Percentiles rank a stretch among this genome's conserved stretches.
Evolutionary conservation across 148 eudicot species (phyloP).

Genomic region (Dianthus caryophyllus): DNA sequence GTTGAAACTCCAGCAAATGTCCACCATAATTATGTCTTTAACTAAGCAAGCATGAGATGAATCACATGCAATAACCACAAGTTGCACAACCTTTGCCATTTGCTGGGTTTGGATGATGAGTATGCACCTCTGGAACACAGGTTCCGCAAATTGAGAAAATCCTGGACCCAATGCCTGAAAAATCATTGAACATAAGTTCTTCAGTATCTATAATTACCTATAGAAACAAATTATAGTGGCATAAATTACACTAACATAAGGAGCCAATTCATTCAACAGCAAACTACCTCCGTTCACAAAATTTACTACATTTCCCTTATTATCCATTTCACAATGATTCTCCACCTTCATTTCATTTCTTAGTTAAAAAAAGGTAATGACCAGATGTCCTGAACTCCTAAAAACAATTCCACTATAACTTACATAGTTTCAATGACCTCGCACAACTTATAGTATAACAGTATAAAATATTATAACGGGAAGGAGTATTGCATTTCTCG

Average conservation of each 20-base stretch:
- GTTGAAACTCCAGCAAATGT: background rate
- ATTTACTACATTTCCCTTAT: no score
- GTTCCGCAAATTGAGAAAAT: constrained; percentile 86
- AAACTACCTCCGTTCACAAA: no score
- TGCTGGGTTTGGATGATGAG: constrained; percentile 84
- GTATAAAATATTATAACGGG: no score
- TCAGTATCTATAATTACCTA: background rate
- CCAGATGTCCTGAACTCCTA: no score
- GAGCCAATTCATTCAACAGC: background rate
- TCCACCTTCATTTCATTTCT: no score
- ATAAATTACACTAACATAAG: background rate
- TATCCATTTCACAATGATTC: no score
- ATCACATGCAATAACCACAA: background rate
- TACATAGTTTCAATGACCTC: no score
- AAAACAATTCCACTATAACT: no score
- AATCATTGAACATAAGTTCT: constrained; percentile 20
- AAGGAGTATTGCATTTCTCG: background rate
- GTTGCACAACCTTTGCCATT: constrained; percentile 69
- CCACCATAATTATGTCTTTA: background rate
- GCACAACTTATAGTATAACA: no score
- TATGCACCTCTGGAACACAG: constrained; percentile 95
- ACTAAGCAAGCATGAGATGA: background rate
- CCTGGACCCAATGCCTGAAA: constrained; percentile 92
- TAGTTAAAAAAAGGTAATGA: background rate
- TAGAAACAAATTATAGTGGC: no score